Evolutionary conservation across 306 rosid species (phyloP).

Genomic region (Prunus salicina): DNA sequence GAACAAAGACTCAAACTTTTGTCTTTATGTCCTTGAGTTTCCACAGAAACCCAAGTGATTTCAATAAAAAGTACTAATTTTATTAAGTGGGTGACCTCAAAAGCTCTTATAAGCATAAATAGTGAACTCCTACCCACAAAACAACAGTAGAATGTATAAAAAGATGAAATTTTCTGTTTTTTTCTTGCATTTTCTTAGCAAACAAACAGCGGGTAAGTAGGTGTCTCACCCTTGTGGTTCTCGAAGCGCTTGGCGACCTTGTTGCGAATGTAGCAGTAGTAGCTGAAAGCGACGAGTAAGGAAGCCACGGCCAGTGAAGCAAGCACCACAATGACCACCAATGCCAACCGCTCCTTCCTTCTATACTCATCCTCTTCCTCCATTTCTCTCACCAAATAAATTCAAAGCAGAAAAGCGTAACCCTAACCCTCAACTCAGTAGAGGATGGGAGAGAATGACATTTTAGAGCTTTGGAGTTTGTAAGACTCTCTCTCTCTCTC

Average conservation of each 20-base stretch:
- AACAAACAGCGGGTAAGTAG: constrained; percentile 9
- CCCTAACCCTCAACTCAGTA: constrained; percentile 16
- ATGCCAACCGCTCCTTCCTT: constrained; percentile 55
- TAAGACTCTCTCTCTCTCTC: constrained; percentile 11
- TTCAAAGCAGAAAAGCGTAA: background rate
- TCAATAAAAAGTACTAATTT: background rate
- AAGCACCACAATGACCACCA: constrained; percentile 50
- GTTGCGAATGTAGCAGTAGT: constrained; percentile 80
- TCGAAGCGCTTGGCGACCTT: constrained; percentile 64
- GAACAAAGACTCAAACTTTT: background rate
- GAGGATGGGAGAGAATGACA: constrained; percentile 8
- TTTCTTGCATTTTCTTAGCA: background rate
- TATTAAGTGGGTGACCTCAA: background rate
- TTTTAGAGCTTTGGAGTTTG: constrained; percentile 28
- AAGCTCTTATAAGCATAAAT: background rate
- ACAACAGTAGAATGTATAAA: background rate
- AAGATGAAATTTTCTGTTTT: background rate
- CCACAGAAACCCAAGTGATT: constrained; percentile 11
- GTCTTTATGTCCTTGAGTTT: background rate
- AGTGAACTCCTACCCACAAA: background rate
- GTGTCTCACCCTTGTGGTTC: constrained; percentile 45
- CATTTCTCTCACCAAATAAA: constrained; percentile 35
- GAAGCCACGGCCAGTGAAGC: constrained; percentile 78
- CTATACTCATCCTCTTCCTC: constrained; percentile 52
- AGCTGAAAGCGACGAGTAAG: constrained; percentile 66